Base-by-base conservation (phyloP, 306 rosid genomes). In the Luffa acutangula region DNA sequence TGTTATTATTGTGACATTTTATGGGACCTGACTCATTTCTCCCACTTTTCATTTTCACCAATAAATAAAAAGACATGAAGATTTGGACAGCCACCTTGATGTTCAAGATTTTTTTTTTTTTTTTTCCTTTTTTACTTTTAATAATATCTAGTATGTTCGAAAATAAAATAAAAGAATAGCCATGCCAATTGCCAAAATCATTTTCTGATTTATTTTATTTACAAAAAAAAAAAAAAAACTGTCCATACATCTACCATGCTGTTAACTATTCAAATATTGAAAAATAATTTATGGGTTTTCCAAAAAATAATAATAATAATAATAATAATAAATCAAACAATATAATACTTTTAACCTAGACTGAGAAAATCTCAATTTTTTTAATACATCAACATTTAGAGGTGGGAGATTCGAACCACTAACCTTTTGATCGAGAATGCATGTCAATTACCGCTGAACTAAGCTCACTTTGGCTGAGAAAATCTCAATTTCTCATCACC, bases 1-100 rank as follows among this genome's bases (percentile, higher is more conserved):
- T 74, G 33, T 49, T 74, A 8, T 4, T 51, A 34, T 74, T 18
- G 60, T 17, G 60, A 74, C 62, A 74, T 74, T 74, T 74, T 15
- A 74, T 74, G 60, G 78, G 78, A 74, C 60, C 60, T 51, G 60
- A 74, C 14, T 51, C 6, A 51, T 74, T 74, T 51, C 78, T 74
- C 43, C 31, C 45, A 15, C 60, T 8, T 74, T 66, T 85, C 17
- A 15, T 63, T 74, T 74, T 31, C 78, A 33, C 78, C 78, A 17
- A 17, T 33, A 72, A 72, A 72, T 31, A 48, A 48, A 71, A 70
- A 56, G 20, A 39, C 76, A 46, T 53, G 3, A 72, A 72, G 78
- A 74, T 34, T 74, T 46, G 62, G 77, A 72, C 59, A 72, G 21
- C 59, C 59, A 48, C 59, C n/a, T 48, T 9, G 1, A 15, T 17